A percentile compares a stretch with the other conserved stretches of the same genome.
Conservation (phyloP, 345 rosid species). For the Hibiscus syriacus region DNA sequence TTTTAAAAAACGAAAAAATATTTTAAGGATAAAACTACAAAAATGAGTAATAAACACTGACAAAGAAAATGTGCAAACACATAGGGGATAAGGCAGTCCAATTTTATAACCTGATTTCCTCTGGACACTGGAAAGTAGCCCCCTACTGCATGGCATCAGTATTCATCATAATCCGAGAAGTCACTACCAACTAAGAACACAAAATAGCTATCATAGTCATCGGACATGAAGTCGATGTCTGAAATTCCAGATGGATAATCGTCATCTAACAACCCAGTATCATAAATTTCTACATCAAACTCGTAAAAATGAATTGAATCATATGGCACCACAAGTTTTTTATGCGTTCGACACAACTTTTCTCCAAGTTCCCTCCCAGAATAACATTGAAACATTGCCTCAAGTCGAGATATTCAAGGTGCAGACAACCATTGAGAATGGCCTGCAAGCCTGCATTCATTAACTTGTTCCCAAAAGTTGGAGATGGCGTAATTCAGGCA, state of each 20-base stretch:
- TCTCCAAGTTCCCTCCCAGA: slow-evolving; percentile 37
- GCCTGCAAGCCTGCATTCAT: slow-evolving; percentile 52
- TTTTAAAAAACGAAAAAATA: too few relatives aligned
- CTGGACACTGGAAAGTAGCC: neutral
- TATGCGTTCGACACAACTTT: slow-evolving; percentile 34
- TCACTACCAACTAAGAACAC: slow-evolving; percentile 1
- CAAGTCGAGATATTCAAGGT: slow-evolving; percentile 60
- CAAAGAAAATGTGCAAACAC: neutral
- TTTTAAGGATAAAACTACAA: too few relatives aligned
- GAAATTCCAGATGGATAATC: slow-evolving; percentile 30
- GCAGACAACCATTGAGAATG: slow-evolving; percentile 53
- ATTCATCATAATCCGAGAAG: slow-evolving; percentile 9
- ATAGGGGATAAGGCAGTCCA: neutral
- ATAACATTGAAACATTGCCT: slow-evolving; percentile 50
- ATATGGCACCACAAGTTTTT: slow-evolving; percentile 39
- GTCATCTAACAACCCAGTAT: slow-evolving; percentile 18
- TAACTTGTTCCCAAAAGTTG: slow-evolving; percentile 49
- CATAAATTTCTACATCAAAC: slow-evolving; percentile 13
- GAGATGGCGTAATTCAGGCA: too few relatives aligned
- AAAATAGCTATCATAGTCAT: neutral
- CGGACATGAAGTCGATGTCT: slow-evolving; percentile 33
- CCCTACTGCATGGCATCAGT: neutral
- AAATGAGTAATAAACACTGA: too few relatives aligned
- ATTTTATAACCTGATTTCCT: neutral
- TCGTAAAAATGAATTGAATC: slow-evolving; percentile 43